Conservation (phyloP, 345 rosid genomes). For the Mallotus nudiflorus region DNA sequence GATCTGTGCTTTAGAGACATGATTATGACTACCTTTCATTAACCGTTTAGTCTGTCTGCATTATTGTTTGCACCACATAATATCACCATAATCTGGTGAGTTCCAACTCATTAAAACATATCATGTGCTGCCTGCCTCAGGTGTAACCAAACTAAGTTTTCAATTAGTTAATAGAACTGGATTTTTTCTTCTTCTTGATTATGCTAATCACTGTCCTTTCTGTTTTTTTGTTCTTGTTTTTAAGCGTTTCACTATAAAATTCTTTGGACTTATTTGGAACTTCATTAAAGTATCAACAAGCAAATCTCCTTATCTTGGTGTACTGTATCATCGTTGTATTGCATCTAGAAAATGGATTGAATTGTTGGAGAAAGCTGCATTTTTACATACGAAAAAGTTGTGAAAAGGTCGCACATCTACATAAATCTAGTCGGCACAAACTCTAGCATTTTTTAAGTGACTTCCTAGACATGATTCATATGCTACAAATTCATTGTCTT, state of each 20-base stretch:
- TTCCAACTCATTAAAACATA: slow-evolving; percentile 1
- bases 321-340: not conserved
- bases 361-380: not conserved
- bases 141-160: slow-evolving; percentile 3
- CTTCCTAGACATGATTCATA: not conserved
- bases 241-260: not conserved
- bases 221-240: not conserved
- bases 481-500: not conserved
- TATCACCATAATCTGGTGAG: not conserved
- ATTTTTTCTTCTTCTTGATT: slow-evolving; percentile 9
- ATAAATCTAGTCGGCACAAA: not conserved
- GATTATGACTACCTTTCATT: slow-evolving; percentile 12
- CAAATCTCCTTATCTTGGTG: not conserved
- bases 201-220: not conserved
- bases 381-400: not conserved
- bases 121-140: slow-evolving; percentile 13
- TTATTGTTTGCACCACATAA: slow-evolving; percentile 1
- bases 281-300: not conserved
- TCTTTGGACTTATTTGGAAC: not conserved
- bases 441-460: not conserved
- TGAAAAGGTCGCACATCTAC: not conserved
- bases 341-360: not conserved
- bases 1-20: slow-evolving; percentile 12
- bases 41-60: slow-evolving; percentile 10
- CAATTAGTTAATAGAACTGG: not conserved